phyloP scores from a whole-genome alignment of 345 rosid genomes.

The Corchorus capsularis region DNA sequence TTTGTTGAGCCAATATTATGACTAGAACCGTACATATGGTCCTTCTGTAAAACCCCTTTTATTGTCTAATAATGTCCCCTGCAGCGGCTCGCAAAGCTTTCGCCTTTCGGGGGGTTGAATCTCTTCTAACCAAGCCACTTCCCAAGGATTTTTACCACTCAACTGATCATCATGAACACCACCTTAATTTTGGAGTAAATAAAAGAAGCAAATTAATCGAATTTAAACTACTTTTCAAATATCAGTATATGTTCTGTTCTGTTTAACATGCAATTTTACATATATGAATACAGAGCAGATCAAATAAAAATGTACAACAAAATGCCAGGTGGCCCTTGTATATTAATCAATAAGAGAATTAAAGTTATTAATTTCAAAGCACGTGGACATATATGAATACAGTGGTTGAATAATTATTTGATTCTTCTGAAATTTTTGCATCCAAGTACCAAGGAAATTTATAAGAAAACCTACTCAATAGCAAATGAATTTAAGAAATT shows the following conservation, averaged over 20 bases:
- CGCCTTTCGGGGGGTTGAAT: constrained; percentile 21
- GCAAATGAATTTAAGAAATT: not conserved
- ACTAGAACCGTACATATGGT: not conserved
- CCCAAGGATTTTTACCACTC: not conserved
- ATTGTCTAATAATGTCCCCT: constrained; percentile 22
- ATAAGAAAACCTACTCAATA: not conserved
- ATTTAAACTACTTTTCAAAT: not conserved
- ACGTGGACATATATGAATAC: not conserved
- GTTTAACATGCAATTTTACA: not conserved
- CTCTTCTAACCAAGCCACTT: constrained; percentile 25
- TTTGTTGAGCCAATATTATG: constrained; percentile 23
- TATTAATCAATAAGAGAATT: not conserved
- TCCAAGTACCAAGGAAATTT: not conserved
- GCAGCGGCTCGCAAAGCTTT: too few relatives aligned
- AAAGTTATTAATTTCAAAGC: not conserved
- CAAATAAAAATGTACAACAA: not conserved
- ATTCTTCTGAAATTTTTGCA: not conserved
- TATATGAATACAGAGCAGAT: not conserved
- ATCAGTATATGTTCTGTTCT: not conserved
- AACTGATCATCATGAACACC: not conserved
- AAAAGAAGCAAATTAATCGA: not conserved
- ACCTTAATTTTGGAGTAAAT: not conserved
- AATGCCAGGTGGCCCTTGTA: not conserved
- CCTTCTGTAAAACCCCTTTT: not conserved
- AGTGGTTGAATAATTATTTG: not conserved